A percentile compares a stretch with the other conserved stretches of the same genome.
Conservation (phyloP, 116 monocot genomes). For the Zostera marina region DNA sequence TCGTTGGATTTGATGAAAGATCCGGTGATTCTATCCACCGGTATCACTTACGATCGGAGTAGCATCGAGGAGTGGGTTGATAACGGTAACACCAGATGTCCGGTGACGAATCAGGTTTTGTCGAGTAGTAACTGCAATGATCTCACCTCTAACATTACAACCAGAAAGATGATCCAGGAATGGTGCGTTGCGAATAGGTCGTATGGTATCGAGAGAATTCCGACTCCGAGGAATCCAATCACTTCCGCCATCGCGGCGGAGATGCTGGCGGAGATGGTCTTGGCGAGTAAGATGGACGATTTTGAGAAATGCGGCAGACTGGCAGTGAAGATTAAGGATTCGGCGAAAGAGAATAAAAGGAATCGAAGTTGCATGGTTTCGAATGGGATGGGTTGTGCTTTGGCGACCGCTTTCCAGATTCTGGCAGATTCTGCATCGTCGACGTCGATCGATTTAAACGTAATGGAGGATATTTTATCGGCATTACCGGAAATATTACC, state of each 20-base stretch:
- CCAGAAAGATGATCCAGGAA: constrained; percentile 35
- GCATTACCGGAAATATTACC: constrained; percentile 20
- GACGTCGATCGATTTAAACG: not conserved
- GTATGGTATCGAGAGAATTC: constrained; percentile 33
- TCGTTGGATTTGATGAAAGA: constrained; percentile 71
- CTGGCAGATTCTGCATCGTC: constrained; percentile 5
- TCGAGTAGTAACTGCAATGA: constrained; percentile 1
- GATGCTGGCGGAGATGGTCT: constrained; percentile 11
- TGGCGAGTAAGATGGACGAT: constrained; percentile 11
- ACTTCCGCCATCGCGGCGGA: constrained; percentile 5
- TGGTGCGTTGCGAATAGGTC: constrained; percentile 45
- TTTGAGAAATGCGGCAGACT: constrained; percentile 6
- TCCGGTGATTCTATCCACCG: constrained; percentile 42
- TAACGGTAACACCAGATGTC: constrained; percentile 29
- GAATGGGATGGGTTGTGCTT: constrained; percentile 10
- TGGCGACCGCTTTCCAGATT: constrained; percentile 14
- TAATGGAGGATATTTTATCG: constrained; percentile 29
- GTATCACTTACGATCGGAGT: constrained; percentile 72
- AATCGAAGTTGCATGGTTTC: constrained; percentile 23
- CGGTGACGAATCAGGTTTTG: constrained; percentile 23
- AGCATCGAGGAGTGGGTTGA: constrained; percentile 76
- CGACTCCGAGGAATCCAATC: constrained; percentile 37
- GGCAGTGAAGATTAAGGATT: constrained; percentile 13
- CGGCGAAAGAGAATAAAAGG: constrained; percentile 36
- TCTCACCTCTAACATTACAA: constrained; percentile 47